Base-by-base conservation (phyloP, 1,284 basidiomycete genomes). In the Trametes versicolor region DNA sequence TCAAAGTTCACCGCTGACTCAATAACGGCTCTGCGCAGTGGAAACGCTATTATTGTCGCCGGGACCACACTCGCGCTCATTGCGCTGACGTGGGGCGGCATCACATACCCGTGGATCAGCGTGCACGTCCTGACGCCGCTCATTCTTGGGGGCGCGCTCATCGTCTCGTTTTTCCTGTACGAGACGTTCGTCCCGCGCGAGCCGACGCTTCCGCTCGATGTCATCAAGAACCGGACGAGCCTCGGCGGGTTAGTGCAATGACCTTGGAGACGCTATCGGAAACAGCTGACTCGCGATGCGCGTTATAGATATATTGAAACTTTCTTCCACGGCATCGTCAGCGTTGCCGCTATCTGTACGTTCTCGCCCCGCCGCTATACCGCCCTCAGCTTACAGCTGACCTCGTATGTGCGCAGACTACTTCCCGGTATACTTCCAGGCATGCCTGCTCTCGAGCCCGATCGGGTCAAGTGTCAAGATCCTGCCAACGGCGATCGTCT, bases 371-470 rank as follows among this genome's bases (percentile, higher is more conserved):
- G 13, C 27, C 23, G 21, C 15, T 9, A 2, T 45, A n/a, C 19
- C 15, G 25, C 25, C 13, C 1, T 25, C 23, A 13, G 7, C n/a
- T 4, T 19, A 32, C 1, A 43, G 34, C 19, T 34, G 15, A 12
- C 27, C 59, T 6, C 50, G 15, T 34, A 23, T 23, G 21, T 25
- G 25, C 48, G 13, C 36, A 78, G 77, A 75, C 62, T 79, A 79
- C 62, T 59, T 80, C 2, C 77, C 78, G 2, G 72, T 78, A 0
- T 83, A 78, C 72, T 81, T 80, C 70, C 80, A 82, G 67, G 76
- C 78, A 6, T 74, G 75, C 62, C 69, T 77, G 72, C 53, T 75
- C 69, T 65, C 70, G 5, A 67, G 65, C 2, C 69, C 75, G 2
- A 68, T 71, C 39, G 58, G 58, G 2, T 73, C 73, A 1, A 66